These are phyloP conservation scores for Deuterostichococcus epilithicus DNA, from an alignment of 139 green algal species.

Conservation along the genomic window DNA sequence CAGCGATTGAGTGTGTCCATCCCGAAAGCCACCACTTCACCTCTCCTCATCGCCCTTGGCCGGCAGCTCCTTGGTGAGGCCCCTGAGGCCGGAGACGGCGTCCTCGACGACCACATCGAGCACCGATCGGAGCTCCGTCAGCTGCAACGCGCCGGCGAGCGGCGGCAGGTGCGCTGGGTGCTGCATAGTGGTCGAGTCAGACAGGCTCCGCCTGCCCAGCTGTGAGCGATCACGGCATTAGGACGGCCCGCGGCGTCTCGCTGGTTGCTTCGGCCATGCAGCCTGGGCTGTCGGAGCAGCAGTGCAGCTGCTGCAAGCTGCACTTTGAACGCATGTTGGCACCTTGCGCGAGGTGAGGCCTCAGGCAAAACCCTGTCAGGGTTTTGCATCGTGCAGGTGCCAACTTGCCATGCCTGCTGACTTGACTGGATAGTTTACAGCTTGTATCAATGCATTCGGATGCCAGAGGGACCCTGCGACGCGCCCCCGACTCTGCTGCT, in stretches of 20 bases:
- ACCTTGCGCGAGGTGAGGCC: too few species aligned
- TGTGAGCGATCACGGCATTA: not conserved
- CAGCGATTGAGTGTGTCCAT: not conserved
- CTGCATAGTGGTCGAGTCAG: not conserved
- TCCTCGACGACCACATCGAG: not conserved
- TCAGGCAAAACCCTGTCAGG: too few species aligned
- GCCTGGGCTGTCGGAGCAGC: too few species aligned
- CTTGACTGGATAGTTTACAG: too few species aligned
- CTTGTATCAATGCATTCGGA: constrained; percentile 3
- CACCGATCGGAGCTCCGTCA: not conserved
- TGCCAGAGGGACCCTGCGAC: not conserved
- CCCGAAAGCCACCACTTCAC: not conserved
- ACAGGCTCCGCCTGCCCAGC: not conserved
- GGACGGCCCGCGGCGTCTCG: too few species aligned
- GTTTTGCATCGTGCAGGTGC: too few species aligned
- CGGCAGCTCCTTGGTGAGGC: not conserved
- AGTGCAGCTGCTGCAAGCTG: too few species aligned
- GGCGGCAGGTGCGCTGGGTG: not conserved
- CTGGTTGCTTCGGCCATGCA: too few species aligned
- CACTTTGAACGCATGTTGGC: too few species aligned
- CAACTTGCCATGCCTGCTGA: too few species aligned
- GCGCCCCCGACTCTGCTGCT: not conserved
- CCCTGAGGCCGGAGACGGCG: not conserved
- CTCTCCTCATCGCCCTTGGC: not conserved
- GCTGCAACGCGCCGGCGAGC: not conserved